Base-by-base conservation (phyloP, 2,329 filamentous ascomycete genomes). In the Corniculantispora saksenae region DNA sequence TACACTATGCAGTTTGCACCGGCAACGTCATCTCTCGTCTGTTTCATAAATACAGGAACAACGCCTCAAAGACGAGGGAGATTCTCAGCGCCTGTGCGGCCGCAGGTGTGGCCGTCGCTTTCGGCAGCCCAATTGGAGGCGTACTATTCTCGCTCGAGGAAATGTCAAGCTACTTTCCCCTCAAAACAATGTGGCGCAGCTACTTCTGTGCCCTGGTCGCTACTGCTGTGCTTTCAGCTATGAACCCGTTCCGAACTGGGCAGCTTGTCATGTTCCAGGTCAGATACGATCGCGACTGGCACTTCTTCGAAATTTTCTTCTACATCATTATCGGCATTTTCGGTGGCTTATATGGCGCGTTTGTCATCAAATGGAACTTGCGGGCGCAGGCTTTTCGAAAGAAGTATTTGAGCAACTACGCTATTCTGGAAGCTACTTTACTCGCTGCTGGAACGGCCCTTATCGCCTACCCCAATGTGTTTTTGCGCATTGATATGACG, bases 221-320 rank as follows among this genome's bases (percentile, higher is more conserved):
- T 6, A 98, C 95, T 1, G 93, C 93, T 58, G 93, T 97, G 19
- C 81, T 99, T 47, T 91, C 95, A 29, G 92, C 92, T 66, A 97
- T 99, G 92, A 99, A 99, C 71, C 95, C 95, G 25, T 99, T 99
- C 79, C 84, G 95, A 61, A 98, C 95, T 0, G 95, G 95, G 23
- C 95, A 99, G 75, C 85, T 99, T 50, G 95, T 99, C 86, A 98
- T 99, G 94, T 99, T 99, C 78, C 94, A 97, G 72, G 94, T 99
- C 72, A 88, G 89, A 72, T 99, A 99, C 74, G 94, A 98, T 77
- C 90, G 94, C 48, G 90, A 91, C 48, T 99, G 95, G 95, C 95
- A 99, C 79, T 97, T 97, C 73, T 99, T 99, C 74, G 95, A 99
- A 76, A 84, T 95, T 3, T 78, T 97, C 29, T 98, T 98, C 75